Percentiles rank a stretch among this genome's conserved stretches.
phyloP scores from a whole-genome alignment of 2,329 filamentous ascomycete species.

The Diaporthe vaccinii region DNA sequence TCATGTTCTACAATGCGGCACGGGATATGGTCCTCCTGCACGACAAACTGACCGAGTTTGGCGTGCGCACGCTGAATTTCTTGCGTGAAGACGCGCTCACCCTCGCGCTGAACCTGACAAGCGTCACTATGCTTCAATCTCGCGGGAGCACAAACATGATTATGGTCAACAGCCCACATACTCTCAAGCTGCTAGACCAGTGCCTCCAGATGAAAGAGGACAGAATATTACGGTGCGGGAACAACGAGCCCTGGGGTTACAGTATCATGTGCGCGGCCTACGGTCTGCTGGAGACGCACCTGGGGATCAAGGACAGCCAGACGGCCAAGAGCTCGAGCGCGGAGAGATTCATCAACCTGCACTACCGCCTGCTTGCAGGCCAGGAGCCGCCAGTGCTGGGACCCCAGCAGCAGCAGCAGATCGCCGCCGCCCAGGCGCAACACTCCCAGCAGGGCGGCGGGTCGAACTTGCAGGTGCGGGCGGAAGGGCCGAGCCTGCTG shows the following conservation, averaged over 20 bases:
- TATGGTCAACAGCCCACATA: constrained; percentile 72
- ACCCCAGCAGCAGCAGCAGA: constrained; percentile 48
- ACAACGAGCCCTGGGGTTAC: constrained; percentile 75
- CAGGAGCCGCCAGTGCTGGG: constrained; percentile 60
- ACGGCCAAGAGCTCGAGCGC: constrained; percentile 70
- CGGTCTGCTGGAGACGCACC: constrained; percentile 70
- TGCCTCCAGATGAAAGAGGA: constrained; percentile 73
- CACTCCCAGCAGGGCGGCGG: constrained; percentile 33
- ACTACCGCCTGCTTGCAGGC: constrained; percentile 69
- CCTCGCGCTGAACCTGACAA: constrained; percentile 72
- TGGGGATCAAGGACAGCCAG: constrained; percentile 69
- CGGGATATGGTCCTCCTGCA: constrained; percentile 73
- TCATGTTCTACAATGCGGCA: constrained; percentile 74
- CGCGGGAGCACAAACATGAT: constrained; percentile 71
- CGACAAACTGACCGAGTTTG: constrained; percentile 71
- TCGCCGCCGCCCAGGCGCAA: constrained; percentile 42
- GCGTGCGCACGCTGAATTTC: constrained; percentile 71
- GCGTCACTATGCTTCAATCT: constrained; percentile 72
- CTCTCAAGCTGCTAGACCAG: constrained; percentile 71
- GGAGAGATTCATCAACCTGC: constrained; percentile 70
- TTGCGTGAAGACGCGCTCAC: constrained; percentile 71
- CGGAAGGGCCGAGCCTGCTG: constrained; percentile 37
- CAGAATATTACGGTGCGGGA: constrained; percentile 71
- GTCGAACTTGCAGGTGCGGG: constrained; percentile 22
- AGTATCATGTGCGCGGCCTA: constrained; percentile 73